Base-by-base conservation (phyloP, 192 early-diverging fungal species). In the Podila clonocystis region DNA sequence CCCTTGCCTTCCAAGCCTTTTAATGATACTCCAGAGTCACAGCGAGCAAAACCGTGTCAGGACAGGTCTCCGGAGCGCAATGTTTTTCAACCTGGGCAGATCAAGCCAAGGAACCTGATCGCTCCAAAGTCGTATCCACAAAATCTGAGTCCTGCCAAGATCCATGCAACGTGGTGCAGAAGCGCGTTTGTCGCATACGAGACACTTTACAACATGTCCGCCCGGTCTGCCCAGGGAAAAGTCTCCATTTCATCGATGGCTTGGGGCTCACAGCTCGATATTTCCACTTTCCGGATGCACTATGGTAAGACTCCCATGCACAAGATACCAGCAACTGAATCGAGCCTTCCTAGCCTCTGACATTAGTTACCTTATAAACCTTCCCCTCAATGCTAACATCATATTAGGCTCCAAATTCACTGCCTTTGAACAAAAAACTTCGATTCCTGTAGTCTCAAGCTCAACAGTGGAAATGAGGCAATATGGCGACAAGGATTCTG, bases 401-500 rank as follows among this genome's bases (percentile, higher is more conserved):
- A 17, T 9, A 45, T 4, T 50, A 79, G 75, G 75, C 2, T 79
- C 75, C 4, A 50, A 17, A 4, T 79, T 67, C n/a, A 36, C 70
- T 8, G n/a, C 22, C 6, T 15, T 28, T 9, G 13, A 45, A 36
- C 0, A 2, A 45, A 41, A 3, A 36, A 9, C 3, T 38, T 31
- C 30, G 41, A 17, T 45, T 15, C 75, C 69, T 3, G 65, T 72
- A 0, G 70, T 58, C 1, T 79, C 75, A 8, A 62, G 75, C 29
- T 36, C 71, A 29, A 79, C 70, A 36, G 75, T 72, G 2, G 60
- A 79, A 31, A 79, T 79, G 69, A 65, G 75, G 12, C 52, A 72
- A 28, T 79, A 79, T 50, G 75, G 75, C 45, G 75, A 79, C 26
- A 79, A 71, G 12, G 75, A 71, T 4, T 72, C 75, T 20, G 75